Conservation (phyloP, 257 asterid species). For the Parsonsia alboflavescens region DNA sequence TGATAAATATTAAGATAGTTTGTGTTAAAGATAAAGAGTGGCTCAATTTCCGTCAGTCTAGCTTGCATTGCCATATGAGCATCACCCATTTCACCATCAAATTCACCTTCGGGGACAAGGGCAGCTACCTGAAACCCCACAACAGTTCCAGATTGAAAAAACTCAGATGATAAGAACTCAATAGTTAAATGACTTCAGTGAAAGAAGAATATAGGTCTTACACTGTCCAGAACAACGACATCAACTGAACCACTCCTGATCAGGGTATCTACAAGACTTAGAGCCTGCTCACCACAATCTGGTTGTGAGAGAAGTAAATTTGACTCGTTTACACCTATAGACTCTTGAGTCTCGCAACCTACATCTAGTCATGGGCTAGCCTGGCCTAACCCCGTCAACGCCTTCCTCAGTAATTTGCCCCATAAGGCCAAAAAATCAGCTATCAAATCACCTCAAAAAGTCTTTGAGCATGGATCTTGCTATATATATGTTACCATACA, state of each 20-base stretch:
- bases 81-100: constrained; percentile 99
- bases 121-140: constrained; percentile 76
- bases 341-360: too few species aligned
- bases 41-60: constrained; percentile 89
- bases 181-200: neutral
- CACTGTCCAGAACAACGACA: constrained; percentile 98
- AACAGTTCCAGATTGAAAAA: neutral
- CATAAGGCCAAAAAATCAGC: too few species aligned
- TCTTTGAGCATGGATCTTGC: too few species aligned
- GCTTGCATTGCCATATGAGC: constrained; percentile 99
- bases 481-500: too few species aligned
- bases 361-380: too few species aligned
- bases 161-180: neutral
- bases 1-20: constrained; percentile 77
- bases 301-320: constrained; percentile 95
- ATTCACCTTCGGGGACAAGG: constrained; percentile 91
- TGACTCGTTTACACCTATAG: constrained; percentile 78
- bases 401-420: too few species aligned
- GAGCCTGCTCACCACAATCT: constrained; percentile 98
- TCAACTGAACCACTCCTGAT: constrained; percentile 99
- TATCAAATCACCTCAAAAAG: too few species aligned
- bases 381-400: too few species aligned
- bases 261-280: constrained; percentile 90
- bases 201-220: constrained; percentile 34
- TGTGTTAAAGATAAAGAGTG: constrained; percentile 93